phyloP scores from a whole-genome alignment of 73 alveolate species.

The Paramecium biaurelia region DNA sequence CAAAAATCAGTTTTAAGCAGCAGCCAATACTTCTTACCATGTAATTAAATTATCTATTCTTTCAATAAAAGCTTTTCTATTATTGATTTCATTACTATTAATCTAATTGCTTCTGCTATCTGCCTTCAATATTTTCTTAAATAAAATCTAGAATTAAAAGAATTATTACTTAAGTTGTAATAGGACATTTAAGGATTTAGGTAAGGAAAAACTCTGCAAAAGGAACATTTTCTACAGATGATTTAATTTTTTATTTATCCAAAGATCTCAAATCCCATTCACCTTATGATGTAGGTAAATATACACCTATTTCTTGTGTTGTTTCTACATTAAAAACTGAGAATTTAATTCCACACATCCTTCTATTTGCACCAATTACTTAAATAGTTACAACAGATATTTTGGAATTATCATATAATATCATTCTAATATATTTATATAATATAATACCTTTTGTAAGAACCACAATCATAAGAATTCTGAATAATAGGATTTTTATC shows the following conservation, averaged over 20 bases:
- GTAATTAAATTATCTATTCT: constrained; percentile 37
- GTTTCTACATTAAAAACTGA: background rate
- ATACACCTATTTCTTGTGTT: background rate
- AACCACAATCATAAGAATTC: constrained; percentile 30
- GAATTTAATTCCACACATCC: constrained; percentile 39
- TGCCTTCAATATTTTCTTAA: background rate
- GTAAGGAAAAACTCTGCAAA: constrained; percentile 30
- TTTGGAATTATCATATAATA: background rate
- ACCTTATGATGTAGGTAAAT: background rate
- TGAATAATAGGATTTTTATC: constrained; percentile 32
- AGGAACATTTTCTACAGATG: constrained; percentile 45
- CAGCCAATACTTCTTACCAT: constrained; percentile 29
- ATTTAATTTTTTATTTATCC: constrained; percentile 12
- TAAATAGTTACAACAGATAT: background rate
- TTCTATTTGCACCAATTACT: constrained; percentile 35
- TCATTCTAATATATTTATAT: background rate
- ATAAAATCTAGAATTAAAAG: background rate
- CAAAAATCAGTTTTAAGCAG: background rate
- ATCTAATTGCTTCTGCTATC: background rate
- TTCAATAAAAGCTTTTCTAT: constrained; percentile 2
- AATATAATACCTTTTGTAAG: background rate
- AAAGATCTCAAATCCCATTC: constrained; percentile 46
- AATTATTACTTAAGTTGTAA: background rate
- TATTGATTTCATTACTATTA: background rate
- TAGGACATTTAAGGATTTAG: constrained; percentile 5